Evolutionary conservation across 2,329 filamentous ascomycete genomes (phyloP).

Genomic region (Penicillium thymicola): DNA sequence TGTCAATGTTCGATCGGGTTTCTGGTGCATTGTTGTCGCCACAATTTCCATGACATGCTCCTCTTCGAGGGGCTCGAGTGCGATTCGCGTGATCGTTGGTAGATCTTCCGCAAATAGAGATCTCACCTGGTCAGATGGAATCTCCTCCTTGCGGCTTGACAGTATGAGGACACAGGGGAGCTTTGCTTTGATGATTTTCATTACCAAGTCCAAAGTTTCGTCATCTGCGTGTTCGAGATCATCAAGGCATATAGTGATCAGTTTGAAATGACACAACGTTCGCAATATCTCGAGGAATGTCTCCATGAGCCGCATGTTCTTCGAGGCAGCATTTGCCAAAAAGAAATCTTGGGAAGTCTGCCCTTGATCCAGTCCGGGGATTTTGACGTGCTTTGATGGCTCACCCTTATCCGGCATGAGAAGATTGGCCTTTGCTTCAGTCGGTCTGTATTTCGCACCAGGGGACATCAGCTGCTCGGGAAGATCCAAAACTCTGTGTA

Average conservation of each 20-base stretch:
- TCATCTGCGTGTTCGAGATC: slow-evolving; percentile 88
- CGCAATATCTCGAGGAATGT: slow-evolving; percentile 83
- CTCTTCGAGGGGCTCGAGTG: slow-evolving; percentile 71
- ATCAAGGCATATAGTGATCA: slow-evolving; percentile 85
- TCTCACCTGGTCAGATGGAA: slow-evolving; percentile 48
- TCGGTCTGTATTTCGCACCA: slow-evolving; percentile 34
- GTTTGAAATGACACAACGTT: slow-evolving; percentile 75
- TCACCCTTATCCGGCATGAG: slow-evolving; percentile 33
- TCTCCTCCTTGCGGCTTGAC: slow-evolving; percentile 68
- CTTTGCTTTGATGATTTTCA: slow-evolving; percentile 72
- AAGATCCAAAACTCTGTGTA: slow-evolving; percentile 58
- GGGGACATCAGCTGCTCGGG: slow-evolving; percentile 61
- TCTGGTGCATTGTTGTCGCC: slow-evolving; percentile 71
- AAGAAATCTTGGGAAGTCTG: slow-evolving; percentile 39
- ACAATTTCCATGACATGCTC: slow-evolving; percentile 80
- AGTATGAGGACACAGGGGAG: slow-evolving; percentile 80
- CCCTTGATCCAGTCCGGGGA: slow-evolving; percentile 36
- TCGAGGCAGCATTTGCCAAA: slow-evolving; percentile 38
- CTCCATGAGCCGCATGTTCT: slow-evolving; percentile 73
- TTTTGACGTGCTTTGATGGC: slow-evolving; percentile 28
- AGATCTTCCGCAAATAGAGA: slow-evolving; percentile 46
- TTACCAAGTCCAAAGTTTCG: slow-evolving; percentile 79
- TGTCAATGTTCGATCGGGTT: slow-evolving; percentile 65
- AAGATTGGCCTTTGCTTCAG: slow-evolving; percentile 31
- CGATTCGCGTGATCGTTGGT: slow-evolving; percentile 64